Percentiles rank a stretch among this genome's conserved stretches.
Conservation (phyloP, 306 rosid genomes). For the Ammopiptanthus mongolicus region DNA sequence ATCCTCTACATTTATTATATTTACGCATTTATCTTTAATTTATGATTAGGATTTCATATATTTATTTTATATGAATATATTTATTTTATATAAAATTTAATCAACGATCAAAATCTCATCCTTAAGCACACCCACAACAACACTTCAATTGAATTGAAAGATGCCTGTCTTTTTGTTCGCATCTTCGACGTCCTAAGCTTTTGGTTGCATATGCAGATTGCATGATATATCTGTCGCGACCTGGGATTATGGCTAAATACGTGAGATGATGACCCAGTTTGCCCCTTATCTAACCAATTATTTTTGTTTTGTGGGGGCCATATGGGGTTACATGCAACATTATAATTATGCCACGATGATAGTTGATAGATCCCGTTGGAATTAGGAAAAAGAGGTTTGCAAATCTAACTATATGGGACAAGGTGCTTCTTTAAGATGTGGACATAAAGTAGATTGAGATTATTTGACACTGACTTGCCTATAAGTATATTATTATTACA, state of each 20-base stretch:
- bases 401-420: constrained; percentile 26
- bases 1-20: no score
- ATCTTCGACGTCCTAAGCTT: constrained; percentile 18
- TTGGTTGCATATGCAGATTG: constrained; percentile 11
- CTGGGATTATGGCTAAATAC: not conserved
- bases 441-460: constrained; percentile 41
- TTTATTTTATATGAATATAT: no score
- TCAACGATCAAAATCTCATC: no score
- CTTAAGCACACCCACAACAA: constrained; percentile 1
- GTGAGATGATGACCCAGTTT: not conserved
- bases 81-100: no score
- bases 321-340: not conserved
- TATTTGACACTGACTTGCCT: constrained; percentile 22
- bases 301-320: not conserved
- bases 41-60: no score
- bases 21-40: no score
- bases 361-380: constrained; percentile 1
- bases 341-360: not conserved
- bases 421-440: constrained; percentile 21
- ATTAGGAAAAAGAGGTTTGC: constrained; percentile 5
- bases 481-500: not conserved
- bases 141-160: constrained; percentile 1
- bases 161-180: not conserved
- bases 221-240: not conserved
- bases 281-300: not conserved